These are phyloP conservation scores for Pseudogymnoascus sp. DNA, from an alignment of 2,329 filamentous ascomycete species.

Conservation along the genomic window DNA sequence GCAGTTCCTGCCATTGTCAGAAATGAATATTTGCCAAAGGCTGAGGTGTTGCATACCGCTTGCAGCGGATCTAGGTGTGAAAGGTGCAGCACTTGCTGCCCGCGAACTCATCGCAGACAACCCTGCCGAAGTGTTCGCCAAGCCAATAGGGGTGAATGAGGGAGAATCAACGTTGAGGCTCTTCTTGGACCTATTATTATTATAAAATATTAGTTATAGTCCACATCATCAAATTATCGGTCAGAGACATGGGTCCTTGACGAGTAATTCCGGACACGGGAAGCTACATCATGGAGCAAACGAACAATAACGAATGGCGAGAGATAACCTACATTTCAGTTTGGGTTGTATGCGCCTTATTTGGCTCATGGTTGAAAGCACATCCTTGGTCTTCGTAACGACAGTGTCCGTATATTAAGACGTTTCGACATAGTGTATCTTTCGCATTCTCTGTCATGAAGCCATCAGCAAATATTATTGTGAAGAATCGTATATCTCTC, in stretches of 20 bases:
- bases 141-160: slow-evolving; percentile 70
- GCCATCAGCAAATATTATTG: slow-evolving; percentile 17
- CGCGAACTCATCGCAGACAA: slow-evolving; percentile 76
- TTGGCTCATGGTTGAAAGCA: slow-evolving; percentile 78
- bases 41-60: slow-evolving; percentile 24
- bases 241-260: neutral
- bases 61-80: slow-evolving; percentile 59
- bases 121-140: slow-evolving; percentile 43
- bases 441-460: slow-evolving; percentile 58
- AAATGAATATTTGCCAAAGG: neutral
- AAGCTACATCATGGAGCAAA: neutral
- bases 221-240: neutral
- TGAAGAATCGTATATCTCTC: neutral
- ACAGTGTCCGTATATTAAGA: slow-evolving; percentile 88
- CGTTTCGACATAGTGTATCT: slow-evolving; percentile 85
- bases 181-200: slow-evolving; percentile 51
- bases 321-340: slow-evolving; percentile 10
- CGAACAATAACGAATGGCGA: neutral
- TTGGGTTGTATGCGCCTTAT: slow-evolving; percentile 41
- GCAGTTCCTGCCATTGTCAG: slow-evolving; percentile 25
- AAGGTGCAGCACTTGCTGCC: slow-evolving; percentile 79
- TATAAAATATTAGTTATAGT: neutral
- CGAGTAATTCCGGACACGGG: neutral
- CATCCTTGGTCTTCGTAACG: slow-evolving; percentile 85
- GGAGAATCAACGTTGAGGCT: slow-evolving; percentile 92